Base-by-base conservation (phyloP, 176 grass and related monocot genomes). In the Alloteropsis semialata region DNA sequence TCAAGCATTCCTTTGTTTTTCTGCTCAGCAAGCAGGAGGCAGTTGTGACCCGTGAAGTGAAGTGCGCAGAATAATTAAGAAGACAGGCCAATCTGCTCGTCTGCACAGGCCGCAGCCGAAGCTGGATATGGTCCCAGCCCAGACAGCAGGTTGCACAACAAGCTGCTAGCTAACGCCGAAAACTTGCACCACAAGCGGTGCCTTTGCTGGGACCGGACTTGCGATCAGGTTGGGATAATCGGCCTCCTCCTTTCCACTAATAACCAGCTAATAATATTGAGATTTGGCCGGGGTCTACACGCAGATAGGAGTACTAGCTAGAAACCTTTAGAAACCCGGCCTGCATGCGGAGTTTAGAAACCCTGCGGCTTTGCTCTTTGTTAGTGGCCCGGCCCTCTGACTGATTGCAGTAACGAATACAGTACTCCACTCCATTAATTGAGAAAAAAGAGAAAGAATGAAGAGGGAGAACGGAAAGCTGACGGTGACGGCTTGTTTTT, bases 131-230 rank as follows among this genome's bases (percentile, higher is more conserved):
- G 43, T 25, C 61, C 53, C 29, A 4, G 24, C 54, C 34, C 14
- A 75, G 12, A 12, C 75, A 76, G 36, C 53, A 72, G n/a, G n/a
- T 2, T 38, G 5, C 44, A 38, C 24, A 75, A 38, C 24, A 75
- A 44, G 25, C 25, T 29, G 67, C 32, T 80, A 10, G 54, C 38
- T 48, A 59, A 24, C 76, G 67, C 76, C 59, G 60, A 60, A 67
- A 84, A 57, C 81, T 84, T 89, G 75, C 32, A 84, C 30, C 39
- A 42, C 60, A 89, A 84, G 59, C 24, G 76, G 76, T 55, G 53
- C 30, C 55, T 1, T 25, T 57, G 22, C 55, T 25, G 55, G 55
- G 55, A 25, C 55, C 55, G 10, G 55, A 7, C 12, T 46, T 29
- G 39, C 5, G 24, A 33, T 12, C 10, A 19, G 43, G 37, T 24